Evolutionary conservation across 2,329 filamentous ascomycete genomes (phyloP).

Genomic region (Scedosporium dehoogii): DNA sequence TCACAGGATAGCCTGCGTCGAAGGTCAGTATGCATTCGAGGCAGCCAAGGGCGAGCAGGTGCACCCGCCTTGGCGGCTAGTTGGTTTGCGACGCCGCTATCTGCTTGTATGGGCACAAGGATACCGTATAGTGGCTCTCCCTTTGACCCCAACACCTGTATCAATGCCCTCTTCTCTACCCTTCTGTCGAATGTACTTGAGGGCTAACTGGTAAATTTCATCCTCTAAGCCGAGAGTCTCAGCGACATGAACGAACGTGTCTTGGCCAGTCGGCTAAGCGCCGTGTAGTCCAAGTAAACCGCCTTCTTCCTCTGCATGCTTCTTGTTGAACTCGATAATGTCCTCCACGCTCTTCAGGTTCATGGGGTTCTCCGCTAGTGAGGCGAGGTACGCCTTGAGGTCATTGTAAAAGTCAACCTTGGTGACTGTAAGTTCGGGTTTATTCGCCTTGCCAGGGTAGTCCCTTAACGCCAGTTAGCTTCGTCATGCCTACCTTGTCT

Average conservation of each 20-base stretch:
- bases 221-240: slow-evolving; percentile 50
- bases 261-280: slow-evolving; percentile 61
- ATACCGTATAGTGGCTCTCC: slow-evolving; percentile 43
- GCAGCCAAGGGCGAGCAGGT: not conserved
- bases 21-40: slow-evolving; percentile 59
- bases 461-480: slow-evolving; percentile 19
- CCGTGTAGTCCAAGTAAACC: slow-evolving; percentile 47
- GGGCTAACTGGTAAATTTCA: slow-evolving; percentile 56
- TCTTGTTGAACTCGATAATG: slow-evolving; percentile 45
- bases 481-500: no score
- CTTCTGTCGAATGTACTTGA: slow-evolving; percentile 45
- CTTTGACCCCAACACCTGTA: slow-evolving; percentile 43
- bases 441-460: slow-evolving; percentile 53
- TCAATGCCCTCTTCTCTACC: slow-evolving; percentile 60
- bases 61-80: slow-evolving; percentile 61
- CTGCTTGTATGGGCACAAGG: slow-evolving; percentile 48
- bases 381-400: slow-evolving; percentile 44
- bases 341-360: slow-evolving; percentile 40
- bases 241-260: slow-evolving; percentile 56
- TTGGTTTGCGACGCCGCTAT: slow-evolving; percentile 58
- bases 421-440: slow-evolving; percentile 49
- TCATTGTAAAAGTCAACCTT: slow-evolving; percentile 49
- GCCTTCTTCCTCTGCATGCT: slow-evolving; percentile 57
- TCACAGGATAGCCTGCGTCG: slow-evolving; percentile 52
- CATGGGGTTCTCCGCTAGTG: slow-evolving; percentile 48